Evolutionary conservation across 192 early-diverging fungal species (phyloP).

Genomic region (Podila clonocystis): DNA sequence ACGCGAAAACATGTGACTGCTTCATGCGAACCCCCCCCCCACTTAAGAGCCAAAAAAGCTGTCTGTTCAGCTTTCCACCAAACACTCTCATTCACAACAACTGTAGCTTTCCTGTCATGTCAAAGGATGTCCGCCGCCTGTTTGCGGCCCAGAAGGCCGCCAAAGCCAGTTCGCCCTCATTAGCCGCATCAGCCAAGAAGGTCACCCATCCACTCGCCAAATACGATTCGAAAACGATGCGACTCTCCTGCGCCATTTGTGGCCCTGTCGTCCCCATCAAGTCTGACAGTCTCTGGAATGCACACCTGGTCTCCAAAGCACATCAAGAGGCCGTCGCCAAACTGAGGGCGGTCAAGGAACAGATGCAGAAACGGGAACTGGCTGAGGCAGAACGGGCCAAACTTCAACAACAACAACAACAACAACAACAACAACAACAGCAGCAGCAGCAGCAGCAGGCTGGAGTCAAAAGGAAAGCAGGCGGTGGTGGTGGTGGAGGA

Average conservation of each 20-base stretch:
- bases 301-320: constrained; percentile 53
- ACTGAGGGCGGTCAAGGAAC: constrained; percentile 56
- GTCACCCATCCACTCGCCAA: constrained; percentile 60
- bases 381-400: constrained; percentile 36
- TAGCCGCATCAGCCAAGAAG: constrained; percentile 24
- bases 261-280: constrained; percentile 44
- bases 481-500: not conserved
- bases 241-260: constrained; percentile 59
- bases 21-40: not conserved
- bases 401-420: constrained; percentile 19
- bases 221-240: constrained; percentile 55
- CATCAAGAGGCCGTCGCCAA: constrained; percentile 58
- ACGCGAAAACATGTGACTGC: not conserved
- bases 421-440: constrained; percentile 25
- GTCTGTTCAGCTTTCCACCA: not conserved
- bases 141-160: constrained; percentile 50
- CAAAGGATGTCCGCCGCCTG: constrained; percentile 48
- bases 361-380: constrained; percentile 43
- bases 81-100: no score
- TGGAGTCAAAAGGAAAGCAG: constrained; percentile 43
- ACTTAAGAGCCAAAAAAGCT: not conserved
- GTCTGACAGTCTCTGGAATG: constrained; percentile 56
- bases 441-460: constrained; percentile 17
- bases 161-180: constrained; percentile 20
- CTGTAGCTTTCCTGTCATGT: constrained; percentile 8